Evolutionary conservation across 2,329 filamentous ascomycete species (phyloP), one percentile per base, ranked within the genome.

Genomic region (Pyrenochaeta sp.): DNA sequence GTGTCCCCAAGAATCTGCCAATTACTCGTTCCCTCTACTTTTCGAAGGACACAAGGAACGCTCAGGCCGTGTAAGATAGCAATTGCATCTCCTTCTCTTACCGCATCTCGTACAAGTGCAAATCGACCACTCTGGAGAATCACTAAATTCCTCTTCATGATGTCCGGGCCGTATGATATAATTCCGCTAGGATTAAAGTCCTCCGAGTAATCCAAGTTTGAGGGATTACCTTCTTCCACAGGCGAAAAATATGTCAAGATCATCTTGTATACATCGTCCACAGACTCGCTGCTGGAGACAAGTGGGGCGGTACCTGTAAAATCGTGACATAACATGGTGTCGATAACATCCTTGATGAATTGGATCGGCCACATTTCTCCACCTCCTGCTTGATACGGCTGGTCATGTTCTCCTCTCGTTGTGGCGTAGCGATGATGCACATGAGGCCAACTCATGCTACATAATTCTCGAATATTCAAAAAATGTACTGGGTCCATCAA

Each of bases 41-140:
- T 36, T n/a, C 31, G 43, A 23, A 45, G 11, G 15, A 37, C 43
- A n/a, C 31, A 45, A 45, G 43, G 43, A 7, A 35, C 43, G 17
- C 3, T 29, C 14, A 45, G 15, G 15, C 43, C 43, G 23, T 36
- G 43, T 11, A 45, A 20, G 10, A 45, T 45, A 12, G 31, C 43
- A 11, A 45, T 29, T 17, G 4, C 23, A 30, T 36, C 43, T 20
- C 43, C 43, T 17, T 2, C 17, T 29, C 18, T 18, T 14, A 41
- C 39, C 4, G 21, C 39, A 4, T 27, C 14, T n/a, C 7, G 39
- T 11, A 41, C 39, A 27, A 41, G 20, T 11, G 39, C 39, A 17
- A 41, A 30, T n/a, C 23, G 39, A 27, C 39, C 39, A 29, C 21
- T 41, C n/a, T 41, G 21, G 21, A 41, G 39, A 30, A 29, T n/a